phyloP scores from a whole-genome alignment of 257 asterid species.

The Solanum peruvianum region DNA sequence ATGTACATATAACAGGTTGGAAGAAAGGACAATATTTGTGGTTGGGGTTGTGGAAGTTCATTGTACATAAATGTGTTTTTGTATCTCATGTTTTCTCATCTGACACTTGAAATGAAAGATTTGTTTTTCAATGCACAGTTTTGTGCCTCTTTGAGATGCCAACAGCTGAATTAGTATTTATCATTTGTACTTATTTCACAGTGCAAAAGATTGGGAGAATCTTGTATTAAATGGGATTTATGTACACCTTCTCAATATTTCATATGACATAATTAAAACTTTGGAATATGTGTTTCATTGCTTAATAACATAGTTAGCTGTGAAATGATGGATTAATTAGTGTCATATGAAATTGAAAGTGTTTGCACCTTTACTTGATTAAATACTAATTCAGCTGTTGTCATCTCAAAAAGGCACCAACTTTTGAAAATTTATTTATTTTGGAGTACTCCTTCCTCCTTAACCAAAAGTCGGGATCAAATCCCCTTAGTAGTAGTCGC shows the following conservation, averaged over 20 bases:
- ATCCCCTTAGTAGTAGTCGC: too few species aligned
- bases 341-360: too few species aligned
- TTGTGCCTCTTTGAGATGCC: not conserved
- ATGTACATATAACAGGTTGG: not conserved
- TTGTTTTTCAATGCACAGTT: not conserved
- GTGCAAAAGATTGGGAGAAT: not conserved
- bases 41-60: not conserved
- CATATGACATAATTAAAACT: not conserved
- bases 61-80: not conserved
- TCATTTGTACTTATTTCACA: not conserved
- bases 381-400: too few species aligned
- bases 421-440: too few species aligned
- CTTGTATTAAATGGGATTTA: not conserved
- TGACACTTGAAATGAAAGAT: not conserved
- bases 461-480: too few species aligned
- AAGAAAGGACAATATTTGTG: not conserved
- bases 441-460: not conserved
- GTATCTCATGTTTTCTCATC: not conserved
- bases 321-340: too few species aligned
- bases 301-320: not conserved
- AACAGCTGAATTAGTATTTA: not conserved
- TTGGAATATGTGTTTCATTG: not conserved
- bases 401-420: too few species aligned
- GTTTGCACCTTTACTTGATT: too few species aligned
- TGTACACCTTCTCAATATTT: not conserved